Percentiles rank a stretch among this genome's conserved stretches.
Evolutionary conservation across 768 basidiomycete species (phyloP).

Genomic region (Naganishia antarctica): DNA sequence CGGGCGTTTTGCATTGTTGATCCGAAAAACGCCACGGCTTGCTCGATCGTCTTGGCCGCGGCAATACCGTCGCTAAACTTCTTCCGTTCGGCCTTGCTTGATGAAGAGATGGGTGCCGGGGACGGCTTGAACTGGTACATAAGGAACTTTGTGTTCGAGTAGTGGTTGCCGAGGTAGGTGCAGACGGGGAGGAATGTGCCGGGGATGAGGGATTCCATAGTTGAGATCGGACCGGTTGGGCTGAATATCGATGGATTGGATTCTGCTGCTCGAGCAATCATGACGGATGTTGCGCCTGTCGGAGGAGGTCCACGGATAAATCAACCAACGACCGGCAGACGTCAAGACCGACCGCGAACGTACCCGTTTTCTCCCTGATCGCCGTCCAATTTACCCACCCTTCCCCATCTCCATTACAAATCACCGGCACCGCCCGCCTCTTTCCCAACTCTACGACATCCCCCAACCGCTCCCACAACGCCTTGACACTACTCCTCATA

Average conservation of each 20-base stretch:
- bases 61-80: slow-evolving; percentile 57
- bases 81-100: slow-evolving; percentile 60
- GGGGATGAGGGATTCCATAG: slow-evolving; percentile 69
- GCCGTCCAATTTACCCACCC: slow-evolving; percentile 72
- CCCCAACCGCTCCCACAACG: slow-evolving; percentile 68
- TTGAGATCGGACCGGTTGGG: slow-evolving; percentile 57
- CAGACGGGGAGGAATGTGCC: slow-evolving; percentile 51
- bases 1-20: slow-evolving; percentile 10
- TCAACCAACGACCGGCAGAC: slow-evolving; percentile 4
- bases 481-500: slow-evolving; percentile 78
- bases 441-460: slow-evolving; percentile 85
- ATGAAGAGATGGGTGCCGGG: slow-evolving; percentile 53
- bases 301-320: neutral
- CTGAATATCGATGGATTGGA: slow-evolving; percentile 85
- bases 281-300: slow-evolving; percentile 76
- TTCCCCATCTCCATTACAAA: slow-evolving; percentile 89
- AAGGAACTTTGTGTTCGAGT: slow-evolving; percentile 82
- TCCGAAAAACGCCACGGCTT: slow-evolving; percentile 32
- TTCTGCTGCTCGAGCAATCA: slow-evolving; percentile 95
- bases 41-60: slow-evolving; percentile 56
- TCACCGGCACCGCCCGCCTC: slow-evolving; percentile 73
- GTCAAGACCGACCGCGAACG: slow-evolving; percentile 30
- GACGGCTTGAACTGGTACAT: slow-evolving; percentile 71
- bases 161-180: slow-evolving; percentile 71
- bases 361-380: slow-evolving; percentile 70